These are phyloP conservation scores for Tritrichomonas foetus DNA, from an alignment of 208 protist species.

Conservation along the genomic window DNA sequence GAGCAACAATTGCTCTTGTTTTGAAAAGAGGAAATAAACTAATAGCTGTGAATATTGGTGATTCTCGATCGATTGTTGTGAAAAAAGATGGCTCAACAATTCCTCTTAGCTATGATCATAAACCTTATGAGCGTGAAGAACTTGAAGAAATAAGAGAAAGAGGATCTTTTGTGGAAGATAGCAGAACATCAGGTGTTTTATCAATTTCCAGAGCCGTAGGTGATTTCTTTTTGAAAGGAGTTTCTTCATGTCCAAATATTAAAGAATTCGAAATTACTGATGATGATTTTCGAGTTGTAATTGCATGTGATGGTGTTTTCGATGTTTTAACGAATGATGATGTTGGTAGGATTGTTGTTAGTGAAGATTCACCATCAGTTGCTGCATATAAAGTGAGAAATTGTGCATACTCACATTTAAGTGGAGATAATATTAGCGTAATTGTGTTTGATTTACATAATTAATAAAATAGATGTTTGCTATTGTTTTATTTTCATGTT, in stretches of 20 bases:
- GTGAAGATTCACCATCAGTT: neutral
- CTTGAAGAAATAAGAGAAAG: neutral
- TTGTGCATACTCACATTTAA: neutral
- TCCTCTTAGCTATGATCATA: neutral
- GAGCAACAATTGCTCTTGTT: neutral
- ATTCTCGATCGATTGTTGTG: neutral
- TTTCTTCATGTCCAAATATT: neutral
- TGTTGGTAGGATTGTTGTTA: neutral
- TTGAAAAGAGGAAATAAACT: neutral
- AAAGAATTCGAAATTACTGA: neutral
- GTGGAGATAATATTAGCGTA: neutral
- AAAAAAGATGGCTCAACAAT: neutral
- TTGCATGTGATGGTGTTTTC: neutral
- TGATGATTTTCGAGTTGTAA: neutral
- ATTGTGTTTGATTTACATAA: neutral
- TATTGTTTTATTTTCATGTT: too few relatives aligned
- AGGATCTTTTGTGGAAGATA: neutral
- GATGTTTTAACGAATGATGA: conserved; percentile 14
- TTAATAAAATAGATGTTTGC: too few relatives aligned
- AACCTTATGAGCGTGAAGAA: neutral
- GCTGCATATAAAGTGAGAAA: neutral
- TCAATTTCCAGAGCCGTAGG: neutral
- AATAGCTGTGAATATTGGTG: neutral
- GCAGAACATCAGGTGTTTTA: neutral
- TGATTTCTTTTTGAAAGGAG: neutral